Percentiles rank a stretch among this genome's conserved stretches.
Conservation (phyloP, 352 stramenopile species). For the Phytophthora cactorum region DNA sequence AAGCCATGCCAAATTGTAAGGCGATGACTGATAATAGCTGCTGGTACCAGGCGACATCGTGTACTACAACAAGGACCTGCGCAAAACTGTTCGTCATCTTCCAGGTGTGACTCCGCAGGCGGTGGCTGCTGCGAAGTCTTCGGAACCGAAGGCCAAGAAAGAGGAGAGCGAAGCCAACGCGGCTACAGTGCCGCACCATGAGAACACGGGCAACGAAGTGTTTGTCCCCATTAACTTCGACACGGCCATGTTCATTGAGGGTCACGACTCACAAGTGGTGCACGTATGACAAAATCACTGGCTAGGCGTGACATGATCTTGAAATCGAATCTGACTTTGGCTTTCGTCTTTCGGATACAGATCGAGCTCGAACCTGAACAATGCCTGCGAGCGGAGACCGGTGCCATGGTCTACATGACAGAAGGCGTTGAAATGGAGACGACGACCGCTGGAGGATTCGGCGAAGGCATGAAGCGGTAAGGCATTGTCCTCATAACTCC, state of each 20-base stretch:
- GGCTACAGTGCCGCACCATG: slow-evolving; percentile 30
- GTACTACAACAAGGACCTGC: slow-evolving; percentile 68
- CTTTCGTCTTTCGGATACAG: slow-evolving; percentile 30
- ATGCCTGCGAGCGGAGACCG: slow-evolving; percentile 92
- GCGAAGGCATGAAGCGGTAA: slow-evolving; percentile 86
- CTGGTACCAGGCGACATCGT: slow-evolving; percentile 53
- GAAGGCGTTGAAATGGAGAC: slow-evolving; percentile 93
- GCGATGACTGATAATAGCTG: slow-evolving; percentile 4
- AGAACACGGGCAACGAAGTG: slow-evolving; percentile 55
- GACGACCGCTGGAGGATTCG: slow-evolving; percentile 90
- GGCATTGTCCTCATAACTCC: slow-evolving; percentile 59
- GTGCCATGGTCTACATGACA: slow-evolving; percentile 97
- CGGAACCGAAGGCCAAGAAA: slow-evolving; percentile 14
- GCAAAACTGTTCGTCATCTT: slow-evolving; percentile 65
- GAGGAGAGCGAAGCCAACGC: slow-evolving; percentile 14
- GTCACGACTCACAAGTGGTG: slow-evolving; percentile 88
- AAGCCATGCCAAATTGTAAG: not conserved
- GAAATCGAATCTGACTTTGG: not conserved
- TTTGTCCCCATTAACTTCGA: slow-evolving; percentile 86
- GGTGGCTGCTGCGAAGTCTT: slow-evolving; percentile 8
- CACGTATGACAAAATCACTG: slow-evolving; percentile 51
- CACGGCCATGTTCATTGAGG: slow-evolving; percentile 78
- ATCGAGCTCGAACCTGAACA: slow-evolving; percentile 91
- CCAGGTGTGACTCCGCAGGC: slow-evolving; percentile 37
- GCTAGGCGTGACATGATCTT: not conserved